Base-by-base conservation (phyloP, 2,329 filamentous ascomycete species). In the Ophiostoma novo-ulmi region DNA sequence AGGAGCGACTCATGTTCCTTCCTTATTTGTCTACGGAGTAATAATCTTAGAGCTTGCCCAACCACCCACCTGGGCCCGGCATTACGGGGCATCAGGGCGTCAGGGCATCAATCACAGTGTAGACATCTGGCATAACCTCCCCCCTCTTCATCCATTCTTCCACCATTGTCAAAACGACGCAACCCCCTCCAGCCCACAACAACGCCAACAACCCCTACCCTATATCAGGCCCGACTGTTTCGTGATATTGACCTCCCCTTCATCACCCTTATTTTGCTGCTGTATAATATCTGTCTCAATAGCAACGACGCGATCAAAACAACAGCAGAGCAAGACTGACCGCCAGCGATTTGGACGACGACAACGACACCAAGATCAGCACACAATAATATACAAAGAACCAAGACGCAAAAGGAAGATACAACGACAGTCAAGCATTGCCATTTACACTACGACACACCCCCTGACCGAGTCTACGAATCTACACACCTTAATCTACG, bases 221-320 rank as follows among this genome's bases (percentile, higher is more conserved):
- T 71, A 73, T 73, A 73, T 70, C 70, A 44, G 67, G 65, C 69
- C 69, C 69, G 68, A 67, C 38, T 61, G 55, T 69, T 69, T 69
- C 67, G 68, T 73, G 70, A 69, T 73, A 71, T 69, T 70, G 58
- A 41, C 35, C 38, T 64, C 65, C 22, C 35, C 64, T 52, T 55
- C 52, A n/a, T 31, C 58, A 61, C 41, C 52, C 36, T 44, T 72
- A 36, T 65, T 64, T 70, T 70, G 35, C 35, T 39, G 69, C 38
- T 71, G 20, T 26, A 67, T 35, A 14, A 48, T 26, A 41, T 39
- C 67, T 72, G 72, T 73, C 70, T 67, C 70, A 68, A 66, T 63
- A 70, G 71, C 73, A 71, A 71, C 69, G 67, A 52, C 65, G 52
- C 67, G 65, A 39, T 65, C 63, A 65, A 65, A 65, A 39, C 63